Evolutionary conservation across 495 filamentous ascomycete species (phyloP), one percentile per base, ranked within the genome.

Genomic region (Venustampulla echinocandica): DNA sequence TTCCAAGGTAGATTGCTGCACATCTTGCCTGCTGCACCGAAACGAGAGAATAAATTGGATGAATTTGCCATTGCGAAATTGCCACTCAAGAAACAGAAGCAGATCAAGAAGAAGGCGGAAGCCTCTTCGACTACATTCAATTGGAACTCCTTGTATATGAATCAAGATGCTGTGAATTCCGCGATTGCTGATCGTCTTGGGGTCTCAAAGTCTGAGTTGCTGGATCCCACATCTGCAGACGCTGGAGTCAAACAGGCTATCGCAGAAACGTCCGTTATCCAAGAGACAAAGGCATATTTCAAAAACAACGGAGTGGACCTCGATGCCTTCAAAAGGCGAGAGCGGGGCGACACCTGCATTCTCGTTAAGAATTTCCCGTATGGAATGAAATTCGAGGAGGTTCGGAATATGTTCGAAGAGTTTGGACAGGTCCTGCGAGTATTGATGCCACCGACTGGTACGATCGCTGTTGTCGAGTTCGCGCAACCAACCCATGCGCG

Each of bases 121-220:
- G 84, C 89, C 20, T 74, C 85, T 11, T 80, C 80, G 5, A 80
- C 74, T 6, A 76, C 76, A 9, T 95, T 95, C 64, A 95, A 85
- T 61, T 98, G 92, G 93, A 98, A 97, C 68, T 89, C 88, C 13
- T 69, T 98, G 35, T 97, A 92, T 63, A 92, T 98, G 89, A 96
- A 82, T 64, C 87, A 93, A 67, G 90, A 99, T 71, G 87, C 92
- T 33, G 90, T 97, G 30, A 89, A 96, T 65, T 84, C 85, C 33
- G 90, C 89, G 11, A 77, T 95, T 35, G 85, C 93, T 30, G 77
- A 86, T 57, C 82, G 90, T 44, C 68, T 97, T 4, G 88, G 89
- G 13, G 75, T 97, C 20, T 79, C 83, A 13, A 99, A 97, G 67
- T 76, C 85, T 7, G 89, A 95, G 46, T 61, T 99, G 19, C 69